phyloP scores from a whole-genome alignment of 2,329 filamentous ascomycete genomes.

The Pseudogymnoascus sp. region DNA sequence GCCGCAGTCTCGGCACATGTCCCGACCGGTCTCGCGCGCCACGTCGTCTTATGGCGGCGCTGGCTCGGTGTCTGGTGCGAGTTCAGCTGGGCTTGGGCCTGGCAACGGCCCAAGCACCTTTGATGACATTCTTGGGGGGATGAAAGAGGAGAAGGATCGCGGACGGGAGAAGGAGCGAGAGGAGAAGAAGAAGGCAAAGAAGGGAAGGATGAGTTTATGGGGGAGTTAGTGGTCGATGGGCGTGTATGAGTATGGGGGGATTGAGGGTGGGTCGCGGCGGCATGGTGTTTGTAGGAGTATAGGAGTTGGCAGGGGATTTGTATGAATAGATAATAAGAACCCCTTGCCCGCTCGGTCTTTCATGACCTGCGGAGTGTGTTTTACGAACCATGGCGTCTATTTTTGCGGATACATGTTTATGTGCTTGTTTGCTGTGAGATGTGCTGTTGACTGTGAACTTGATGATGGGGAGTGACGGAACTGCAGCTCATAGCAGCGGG shows the following conservation, averaged over 20 bases:
- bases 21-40: background rate
- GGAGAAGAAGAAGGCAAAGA: constrained; percentile 35
- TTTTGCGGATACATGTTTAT: background rate
- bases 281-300: background rate
- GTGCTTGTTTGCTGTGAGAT: background rate
- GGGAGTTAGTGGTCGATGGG: background rate
- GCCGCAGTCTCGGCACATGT: background rate
- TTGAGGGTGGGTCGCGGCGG: background rate
- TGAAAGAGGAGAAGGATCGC: constrained; percentile 31
- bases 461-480: background rate
- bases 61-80: background rate
- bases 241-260: background rate
- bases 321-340: background rate
- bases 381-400: background rate
- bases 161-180: constrained; percentile 29
- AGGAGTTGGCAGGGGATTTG: background rate
- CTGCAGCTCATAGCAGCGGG: background rate
- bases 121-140: constrained; percentile 40
- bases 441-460: background rate
- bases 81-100: background rate
- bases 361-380: background rate
- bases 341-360: background rate
- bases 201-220: constrained; percentile 18
- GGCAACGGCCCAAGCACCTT: constrained; percentile 31
- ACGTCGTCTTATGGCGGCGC: background rate